Evolutionary conservation across 768 basidiomycete genomes (phyloP).

Genomic region (Kwoniella sp.): DNA sequence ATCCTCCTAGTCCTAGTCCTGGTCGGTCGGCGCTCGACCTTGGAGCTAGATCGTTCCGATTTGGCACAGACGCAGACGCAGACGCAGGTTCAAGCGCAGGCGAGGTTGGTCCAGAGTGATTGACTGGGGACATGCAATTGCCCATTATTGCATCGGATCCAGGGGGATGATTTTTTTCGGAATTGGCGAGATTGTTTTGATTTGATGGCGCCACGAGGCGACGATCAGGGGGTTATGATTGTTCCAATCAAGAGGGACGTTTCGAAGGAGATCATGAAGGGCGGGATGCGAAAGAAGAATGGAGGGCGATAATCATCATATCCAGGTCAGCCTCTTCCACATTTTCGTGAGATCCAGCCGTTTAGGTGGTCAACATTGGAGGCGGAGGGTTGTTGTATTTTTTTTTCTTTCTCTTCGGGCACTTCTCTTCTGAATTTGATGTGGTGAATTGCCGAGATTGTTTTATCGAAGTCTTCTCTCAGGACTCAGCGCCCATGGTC

Average conservation of each 20-base stretch:
- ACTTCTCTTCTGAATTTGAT: too few species aligned
- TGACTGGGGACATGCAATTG: slow-evolving; percentile 20
- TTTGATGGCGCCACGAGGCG: not conserved
- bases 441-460: too few species aligned
- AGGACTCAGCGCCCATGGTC: not conserved
- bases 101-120: slow-evolving; percentile 5
- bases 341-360: not conserved
- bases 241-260: not conserved
- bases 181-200: not conserved
- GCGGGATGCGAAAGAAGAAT: not conserved
- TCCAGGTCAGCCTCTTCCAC: not conserved
- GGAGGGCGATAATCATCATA: not conserved
- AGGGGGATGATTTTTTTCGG: not conserved
- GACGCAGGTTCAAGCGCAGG: not conserved
- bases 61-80: not conserved
- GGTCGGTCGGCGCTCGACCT: not conserved
- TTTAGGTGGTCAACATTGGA: too few species aligned
- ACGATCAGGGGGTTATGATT: not conserved
- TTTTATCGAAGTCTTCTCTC: not conserved
- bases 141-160: slow-evolving; percentile 7
- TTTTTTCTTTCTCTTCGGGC: not conserved
- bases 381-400: not conserved
- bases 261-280: not conserved
- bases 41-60: not conserved
- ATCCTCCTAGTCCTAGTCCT: not conserved